Evolutionary conservation across 805 yeast genomes (phyloP), one percentile per base, ranked within the genome.

Genomic region (Zygosaccharomyces bisporus): DNA sequence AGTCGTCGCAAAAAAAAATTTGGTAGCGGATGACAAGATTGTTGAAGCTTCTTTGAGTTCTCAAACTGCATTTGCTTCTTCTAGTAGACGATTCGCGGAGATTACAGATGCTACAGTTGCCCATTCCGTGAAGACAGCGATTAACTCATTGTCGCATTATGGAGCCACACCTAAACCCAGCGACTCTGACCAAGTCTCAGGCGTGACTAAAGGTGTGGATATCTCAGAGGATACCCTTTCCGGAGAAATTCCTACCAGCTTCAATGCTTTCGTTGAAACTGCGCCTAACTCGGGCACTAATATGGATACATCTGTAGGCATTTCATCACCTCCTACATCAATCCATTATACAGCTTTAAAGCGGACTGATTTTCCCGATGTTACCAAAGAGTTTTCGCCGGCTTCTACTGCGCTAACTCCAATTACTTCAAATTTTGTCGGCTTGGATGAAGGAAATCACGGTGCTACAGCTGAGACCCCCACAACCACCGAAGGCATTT

Each of bases 91-190:
- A 12, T 24, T 20, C 13, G 12, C 13, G 12, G n/a, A 3, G 4
- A n/a, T 36, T 19, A 36, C 39, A 2, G 39, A 36, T 36, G 16
- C 20, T 14, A n/a, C 39, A 23, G 19, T 31, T 9, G 20, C 10
- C 9, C 6, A 10, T 16, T 36, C 20, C 19, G 13, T 24, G 24
- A 16, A 24, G 18, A 14, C 39, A 3, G 30, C 21, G 6, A 12
- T 36, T 14, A 36, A 14, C 16, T 25, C 39, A 24, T 36, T 36
- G 9, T 36, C 39, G n/a, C 39, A 36, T 16, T 31, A 36, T 16
- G 39, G 39, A 7, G 23, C 39, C 6, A 36, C 39, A 24, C 39
- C 39, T 23, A 23, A 36, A 13, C 18, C 32, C n/a, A 36, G 39
- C 6, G 31, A 23, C 10, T 29, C 45, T 13, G 40, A n/a, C 5